These are phyloP conservation scores for Dichomitus squalens DNA, from an alignment of 1,284 basidiomycete genomes.

Conservation along the genomic window DNA sequence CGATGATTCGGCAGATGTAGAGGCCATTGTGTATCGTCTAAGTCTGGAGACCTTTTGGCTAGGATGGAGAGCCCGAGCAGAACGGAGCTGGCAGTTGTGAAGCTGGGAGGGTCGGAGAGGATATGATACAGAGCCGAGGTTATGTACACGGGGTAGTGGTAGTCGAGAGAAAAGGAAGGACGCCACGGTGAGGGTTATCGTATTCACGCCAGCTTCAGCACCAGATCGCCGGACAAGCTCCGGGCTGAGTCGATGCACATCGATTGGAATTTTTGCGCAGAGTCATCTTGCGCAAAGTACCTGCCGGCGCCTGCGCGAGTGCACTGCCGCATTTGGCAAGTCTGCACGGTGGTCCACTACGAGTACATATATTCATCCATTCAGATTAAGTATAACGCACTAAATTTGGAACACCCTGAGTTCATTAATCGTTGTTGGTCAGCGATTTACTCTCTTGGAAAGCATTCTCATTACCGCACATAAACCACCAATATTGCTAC, in stretches of 20 bases:
- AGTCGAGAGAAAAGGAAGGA: constrained; percentile 14
- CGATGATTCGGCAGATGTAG: constrained; percentile 10
- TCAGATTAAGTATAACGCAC: no score
- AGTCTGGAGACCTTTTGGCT: background rate
- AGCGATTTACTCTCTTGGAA: no score
- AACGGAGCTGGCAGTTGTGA: background rate
- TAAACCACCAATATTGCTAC: no score
- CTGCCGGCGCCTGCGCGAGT: constrained; percentile 3
- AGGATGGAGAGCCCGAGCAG: background rate
- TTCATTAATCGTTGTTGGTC: no score
- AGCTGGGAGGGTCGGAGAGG: background rate
- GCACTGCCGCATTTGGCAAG: constrained; percentile 18
- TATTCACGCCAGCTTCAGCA: background rate
- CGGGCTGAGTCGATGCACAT: constrained; percentile 10
- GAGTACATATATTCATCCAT: background rate
- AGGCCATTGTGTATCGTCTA: constrained; percentile 15
- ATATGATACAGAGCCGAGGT: constrained; percentile 5
- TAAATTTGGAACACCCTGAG: no score
- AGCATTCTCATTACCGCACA: no score
- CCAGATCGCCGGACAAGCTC: constrained; percentile 13
- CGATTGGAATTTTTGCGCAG: constrained; percentile 25
- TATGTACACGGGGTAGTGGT: constrained; percentile 22
- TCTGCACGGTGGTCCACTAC: constrained; percentile 7
- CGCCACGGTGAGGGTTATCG: constrained; percentile 9
- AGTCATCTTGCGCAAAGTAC: constrained; percentile 9